Evolutionary conservation across 2,329 filamentous ascomycete species (phyloP), one percentile per base, ranked within the genome.

Genomic region (Paecilomyces sp.): DNA sequence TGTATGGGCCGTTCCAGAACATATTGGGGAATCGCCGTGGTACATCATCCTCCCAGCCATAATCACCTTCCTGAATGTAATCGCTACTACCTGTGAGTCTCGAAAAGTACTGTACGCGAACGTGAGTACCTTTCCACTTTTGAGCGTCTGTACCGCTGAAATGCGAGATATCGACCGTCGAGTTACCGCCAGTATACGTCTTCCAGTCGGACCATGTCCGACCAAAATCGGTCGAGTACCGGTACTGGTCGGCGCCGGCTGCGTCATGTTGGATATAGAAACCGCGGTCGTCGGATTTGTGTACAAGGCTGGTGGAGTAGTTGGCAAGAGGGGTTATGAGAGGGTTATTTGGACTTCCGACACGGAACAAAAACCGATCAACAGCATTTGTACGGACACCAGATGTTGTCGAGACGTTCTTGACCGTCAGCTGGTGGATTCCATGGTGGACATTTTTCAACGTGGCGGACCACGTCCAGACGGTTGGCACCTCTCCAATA

Each of bases 101-200:
- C 63, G 78, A 82, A 78, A 78, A 86, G 68, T 86, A 86, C 64
- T 85, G 81, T 22, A 85, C 76, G 41, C 79, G 77, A 34, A 86
- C 75, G 65, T 86, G 83, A 34, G 84, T 77, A 50, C 83, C 84
- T 18, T 75, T 64, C 83, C 83, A 86, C 25, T 70, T 69, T 67
- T 86, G 83, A 11, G 72, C 62, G 8, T 75, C 70, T 1, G 80
- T 81, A 22, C 83, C 83, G 7, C 72, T 74, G 83, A 83, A 85
- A 0, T 15, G 7, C 9, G 41, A 5, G 41, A 47, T 18, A 4
- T 47, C 41, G 41, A 47, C 4, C 8, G 41, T 22, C n/a, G 41
- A 18, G 41, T 47, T 47, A 8, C 41, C 41, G 9, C 41, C 41
- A 8, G 15, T 47, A 18, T 47, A 47, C 1, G 13, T 9, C 7